phyloP scores from a whole-genome alignment of 306 rosid genomes.

The Trichosanthes truncata region DNA sequence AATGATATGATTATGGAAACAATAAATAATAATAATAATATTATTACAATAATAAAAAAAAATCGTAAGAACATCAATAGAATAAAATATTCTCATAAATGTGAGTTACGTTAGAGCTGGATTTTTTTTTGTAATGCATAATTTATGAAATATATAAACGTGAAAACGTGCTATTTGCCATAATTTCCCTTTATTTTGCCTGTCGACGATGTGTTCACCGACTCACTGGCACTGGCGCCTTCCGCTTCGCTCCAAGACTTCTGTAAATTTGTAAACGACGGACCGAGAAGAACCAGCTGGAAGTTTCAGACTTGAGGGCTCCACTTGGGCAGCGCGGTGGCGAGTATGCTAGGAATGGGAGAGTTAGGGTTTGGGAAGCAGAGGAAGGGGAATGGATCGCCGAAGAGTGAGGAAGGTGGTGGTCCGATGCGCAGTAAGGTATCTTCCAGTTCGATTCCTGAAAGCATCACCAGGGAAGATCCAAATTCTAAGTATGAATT shows the following conservation, averaged over 20 bases:
- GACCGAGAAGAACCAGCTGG: neutral
- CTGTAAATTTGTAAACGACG: neutral
- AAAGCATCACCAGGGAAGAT: conserved; percentile 81
- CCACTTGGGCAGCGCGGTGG: conserved; percentile 86
- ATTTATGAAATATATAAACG: too few relatives aligned
- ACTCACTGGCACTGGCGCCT: neutral
- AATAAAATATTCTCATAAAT: too few relatives aligned
- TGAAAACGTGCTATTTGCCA: too few relatives aligned
- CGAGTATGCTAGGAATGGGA: conserved; percentile 82
- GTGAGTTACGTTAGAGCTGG: too few relatives aligned
- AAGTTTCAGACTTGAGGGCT: conserved; percentile 11
- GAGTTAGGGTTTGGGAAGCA: conserved; percentile 73
- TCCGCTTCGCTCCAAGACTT: neutral
- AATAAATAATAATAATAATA: too few relatives aligned
- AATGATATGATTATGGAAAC: too few relatives aligned
- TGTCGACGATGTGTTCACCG: neutral
- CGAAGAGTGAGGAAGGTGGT: conserved; percentile 44
- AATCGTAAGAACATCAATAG: too few relatives aligned
- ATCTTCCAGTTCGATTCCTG: conserved; percentile 88
- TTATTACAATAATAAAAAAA: too few relatives aligned
- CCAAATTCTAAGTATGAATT: conserved; percentile 81
- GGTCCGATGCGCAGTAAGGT: conserved; percentile 43
- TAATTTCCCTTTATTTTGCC: too few relatives aligned
- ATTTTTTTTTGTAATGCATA: too few relatives aligned
- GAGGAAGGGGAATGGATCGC: conserved; percentile 50